phyloP scores from a whole-genome alignment of 2,329 filamentous ascomycete species.

The Sporothrix protearum region DNA sequence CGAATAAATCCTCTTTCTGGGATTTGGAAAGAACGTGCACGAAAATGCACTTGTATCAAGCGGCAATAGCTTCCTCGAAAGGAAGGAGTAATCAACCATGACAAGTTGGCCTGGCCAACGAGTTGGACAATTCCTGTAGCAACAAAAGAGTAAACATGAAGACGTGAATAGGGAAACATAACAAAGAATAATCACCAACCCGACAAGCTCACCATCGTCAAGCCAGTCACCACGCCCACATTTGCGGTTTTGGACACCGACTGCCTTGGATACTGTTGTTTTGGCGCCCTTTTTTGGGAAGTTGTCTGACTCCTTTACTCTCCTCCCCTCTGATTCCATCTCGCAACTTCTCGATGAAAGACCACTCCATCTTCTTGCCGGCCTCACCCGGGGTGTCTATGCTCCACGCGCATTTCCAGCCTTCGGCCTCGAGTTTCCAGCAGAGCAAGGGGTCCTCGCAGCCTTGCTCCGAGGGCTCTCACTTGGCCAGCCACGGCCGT shows the following conservation, averaged over 20 bases:
- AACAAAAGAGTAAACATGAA: background rate
- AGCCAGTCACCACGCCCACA: background rate
- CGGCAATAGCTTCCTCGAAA: background rate
- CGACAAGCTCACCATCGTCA: background rate
- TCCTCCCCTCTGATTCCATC: too few species aligned
- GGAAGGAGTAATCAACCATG: slow-evolving; percentile 3
- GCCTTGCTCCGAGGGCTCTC: background rate
- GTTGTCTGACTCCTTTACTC: too few species aligned
- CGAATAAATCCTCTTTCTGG: background rate
- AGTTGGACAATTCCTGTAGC: background rate
- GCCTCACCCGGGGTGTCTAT: background rate
- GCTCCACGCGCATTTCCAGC: slow-evolving; percentile 5
- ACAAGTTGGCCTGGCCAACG: background rate
- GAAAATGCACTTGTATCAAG: background rate
- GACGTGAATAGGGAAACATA: background rate
- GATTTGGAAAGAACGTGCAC: background rate
- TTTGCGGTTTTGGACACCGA: background rate
- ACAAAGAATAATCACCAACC: background rate
- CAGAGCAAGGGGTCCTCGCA: background rate
- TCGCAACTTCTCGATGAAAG: background rate
- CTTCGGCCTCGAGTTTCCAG: background rate
- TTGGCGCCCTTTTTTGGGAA: background rate
- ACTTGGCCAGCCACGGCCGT: background rate
- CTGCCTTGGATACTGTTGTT: background rate
- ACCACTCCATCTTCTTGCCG: background rate